Base-by-base conservation (phyloP, 768 basidiomycete species). In the Crepidotus variabilis region DNA sequence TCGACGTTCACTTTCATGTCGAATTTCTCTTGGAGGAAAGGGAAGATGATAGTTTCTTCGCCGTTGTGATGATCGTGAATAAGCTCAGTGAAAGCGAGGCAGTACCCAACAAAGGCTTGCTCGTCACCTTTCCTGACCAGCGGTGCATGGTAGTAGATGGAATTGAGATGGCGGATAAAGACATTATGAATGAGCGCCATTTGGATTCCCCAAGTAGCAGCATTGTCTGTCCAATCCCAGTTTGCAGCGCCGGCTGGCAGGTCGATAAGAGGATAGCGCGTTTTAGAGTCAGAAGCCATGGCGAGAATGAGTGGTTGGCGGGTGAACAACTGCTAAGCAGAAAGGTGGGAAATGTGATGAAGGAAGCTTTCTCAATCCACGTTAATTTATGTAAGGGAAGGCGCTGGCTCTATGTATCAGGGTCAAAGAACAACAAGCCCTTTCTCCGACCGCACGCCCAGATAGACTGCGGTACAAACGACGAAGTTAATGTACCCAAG, bases 11-110 rank as follows among this genome's bases (percentile, higher is more conserved):
- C 48, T 2, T 24, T 23, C 58, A 56, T 52, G 21, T 55, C 50
- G 51, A 39, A 50, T 28, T 59, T 59, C 14, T 32, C 51, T 47
- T 59, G 50, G 8, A 59, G 43, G 13, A 59, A 47, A 3, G 54
- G 58, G 47, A 56, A 59, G 10, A 56, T 2, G 51, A 59, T 45
- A 20, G 28, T 45, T 20, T 52, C 58, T 8, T 55, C 49, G 39
- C 47, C 55, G 16, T 52, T 5, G 14, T 59, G 54, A 22, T 55
- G 55, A 22, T 47, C 54, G 33, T 61, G 43, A 22, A 67, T 54
- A 14, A 21, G 22, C n/a, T 24, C 50, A 2, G 52, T 24, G 32
- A 32, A 43, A 16, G 47, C 13, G 9, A 56, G 36, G 51, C 50
- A 56, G 35, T 59, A 59, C 21, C 58, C 58, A 2, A 47, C 58